A percentile compares a stretch with the other conserved stretches of the same genome.
These are phyloP conservation scores for Biscutella auriculata DNA, from an alignment of 441 rosid genomes.

Conservation along the genomic window DNA sequence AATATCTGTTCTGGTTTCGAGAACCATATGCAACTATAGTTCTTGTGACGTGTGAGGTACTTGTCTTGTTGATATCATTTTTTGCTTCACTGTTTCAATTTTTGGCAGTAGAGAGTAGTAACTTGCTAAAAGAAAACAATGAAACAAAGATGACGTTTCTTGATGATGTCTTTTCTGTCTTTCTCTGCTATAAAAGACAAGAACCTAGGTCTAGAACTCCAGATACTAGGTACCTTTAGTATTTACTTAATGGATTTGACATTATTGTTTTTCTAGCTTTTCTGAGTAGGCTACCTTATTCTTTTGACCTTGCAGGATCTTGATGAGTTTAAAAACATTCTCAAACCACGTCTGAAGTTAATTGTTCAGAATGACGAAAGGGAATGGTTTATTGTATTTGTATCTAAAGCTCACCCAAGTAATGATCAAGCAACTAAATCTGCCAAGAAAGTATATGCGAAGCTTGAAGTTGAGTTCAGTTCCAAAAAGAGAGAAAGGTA, in stretches of 20 bases:
- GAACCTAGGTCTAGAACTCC: background rate
- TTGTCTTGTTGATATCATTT: constrained; percentile 4
- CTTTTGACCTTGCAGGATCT: constrained; percentile 56
- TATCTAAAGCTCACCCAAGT: constrained; percentile 83
- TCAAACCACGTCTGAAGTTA: constrained; percentile 83
- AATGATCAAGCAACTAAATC: constrained; percentile 81
- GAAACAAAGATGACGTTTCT: background rate
- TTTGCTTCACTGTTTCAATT: background rate
- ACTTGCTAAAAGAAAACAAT: background rate
- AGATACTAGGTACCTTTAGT: background rate
- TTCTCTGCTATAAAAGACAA: background rate
- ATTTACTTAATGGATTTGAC: background rate
- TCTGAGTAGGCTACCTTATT: background rate
- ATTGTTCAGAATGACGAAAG: constrained; percentile 90
- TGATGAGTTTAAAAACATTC: constrained; percentile 91
- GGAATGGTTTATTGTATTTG: constrained; percentile 97
- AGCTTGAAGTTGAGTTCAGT: constrained; percentile 92
- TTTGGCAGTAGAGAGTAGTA: background rate
- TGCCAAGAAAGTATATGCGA: constrained; percentile 83
- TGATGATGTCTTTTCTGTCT: background rate
- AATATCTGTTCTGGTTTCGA: constrained; percentile 74
- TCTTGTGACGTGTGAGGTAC: constrained; percentile 97
- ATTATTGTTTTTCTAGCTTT: background rate
- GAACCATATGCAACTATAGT: constrained; percentile 91
- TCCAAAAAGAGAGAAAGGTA: constrained; percentile 94